phyloP scores from a whole-genome alignment of 2,329 filamentous ascomycete genomes.

The Paracoccidioides lutzii region DNA sequence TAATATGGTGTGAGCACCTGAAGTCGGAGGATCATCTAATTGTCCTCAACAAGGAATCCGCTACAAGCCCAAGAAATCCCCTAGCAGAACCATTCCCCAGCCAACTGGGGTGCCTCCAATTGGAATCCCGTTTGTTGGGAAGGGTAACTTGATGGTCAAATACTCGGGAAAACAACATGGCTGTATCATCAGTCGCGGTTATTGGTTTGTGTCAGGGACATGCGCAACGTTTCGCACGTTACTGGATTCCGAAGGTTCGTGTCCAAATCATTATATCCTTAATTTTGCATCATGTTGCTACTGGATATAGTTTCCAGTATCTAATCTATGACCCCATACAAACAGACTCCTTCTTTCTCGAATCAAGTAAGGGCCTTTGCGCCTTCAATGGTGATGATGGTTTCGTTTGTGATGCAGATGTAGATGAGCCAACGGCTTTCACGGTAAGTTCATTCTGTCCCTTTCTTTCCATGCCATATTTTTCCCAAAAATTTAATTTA shows the following conservation, averaged over 20 bases:
- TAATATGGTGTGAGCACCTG: background rate
- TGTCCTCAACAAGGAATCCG: slow-evolving; percentile 52
- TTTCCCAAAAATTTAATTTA: background rate
- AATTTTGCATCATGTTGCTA: background rate
- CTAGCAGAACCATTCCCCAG: slow-evolving; percentile 10
- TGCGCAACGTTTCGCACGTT: slow-evolving; percentile 41
- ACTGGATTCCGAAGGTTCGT: background rate
- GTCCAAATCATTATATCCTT: background rate
- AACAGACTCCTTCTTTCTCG: slow-evolving; percentile 38
- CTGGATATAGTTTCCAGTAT: background rate
- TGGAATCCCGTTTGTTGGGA: slow-evolving; percentile 40
- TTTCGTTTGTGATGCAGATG: slow-evolving; percentile 39
- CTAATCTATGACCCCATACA: slow-evolving; percentile 22
- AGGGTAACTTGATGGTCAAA: slow-evolving; percentile 46
- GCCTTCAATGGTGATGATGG: slow-evolving; percentile 38
- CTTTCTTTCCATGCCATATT: background rate
- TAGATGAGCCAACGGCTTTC: slow-evolving; percentile 19
- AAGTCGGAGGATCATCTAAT: slow-evolving; percentile 42
- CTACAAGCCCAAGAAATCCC: slow-evolving; percentile 47
- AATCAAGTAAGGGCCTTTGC: slow-evolving; percentile 47
- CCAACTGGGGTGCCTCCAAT: slow-evolving; percentile 11
- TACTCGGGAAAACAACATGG: slow-evolving; percentile 31
- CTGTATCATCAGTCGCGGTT: slow-evolving; percentile 55
- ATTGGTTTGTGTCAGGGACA: slow-evolving; percentile 55
- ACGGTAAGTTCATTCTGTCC: slow-evolving; percentile 16